Percentiles rank a stretch among this genome's conserved stretches.
Evolutionary conservation across 2,329 filamentous ascomycete species (phyloP).

Genomic region (Cladophialophora carrionii): DNA sequence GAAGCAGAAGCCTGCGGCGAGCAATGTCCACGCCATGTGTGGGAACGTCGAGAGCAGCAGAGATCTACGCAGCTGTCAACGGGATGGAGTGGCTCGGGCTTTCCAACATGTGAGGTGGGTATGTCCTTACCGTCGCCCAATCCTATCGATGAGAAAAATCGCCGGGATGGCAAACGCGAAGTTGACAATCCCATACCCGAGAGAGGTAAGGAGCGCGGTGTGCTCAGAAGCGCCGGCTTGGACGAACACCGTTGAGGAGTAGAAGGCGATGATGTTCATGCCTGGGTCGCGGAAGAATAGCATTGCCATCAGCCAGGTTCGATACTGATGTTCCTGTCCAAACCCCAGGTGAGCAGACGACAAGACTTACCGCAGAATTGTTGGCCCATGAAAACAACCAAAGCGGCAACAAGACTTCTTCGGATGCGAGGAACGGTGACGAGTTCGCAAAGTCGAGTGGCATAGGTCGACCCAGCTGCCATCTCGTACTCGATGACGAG

Average conservation of each 20-base stretch:
- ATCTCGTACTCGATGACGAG: constrained; percentile 66
- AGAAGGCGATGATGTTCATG: constrained; percentile 51
- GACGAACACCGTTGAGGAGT: constrained; percentile 54
- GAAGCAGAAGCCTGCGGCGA: constrained; percentile 58
- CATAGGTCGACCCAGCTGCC: constrained; percentile 53
- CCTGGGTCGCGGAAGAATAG: constrained; percentile 21
- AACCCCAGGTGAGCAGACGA: background rate
- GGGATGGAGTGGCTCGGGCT: background rate
- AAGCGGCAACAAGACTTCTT: constrained; percentile 59
- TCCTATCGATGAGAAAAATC: constrained; percentile 63
- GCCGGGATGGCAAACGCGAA: constrained; percentile 66
- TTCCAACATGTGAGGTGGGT: background rate
- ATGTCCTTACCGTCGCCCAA: constrained; percentile 56
- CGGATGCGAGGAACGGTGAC: constrained; percentile 66
- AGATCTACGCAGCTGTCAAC: constrained; percentile 43
- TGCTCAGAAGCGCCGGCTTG: constrained; percentile 60
- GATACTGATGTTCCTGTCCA: background rate
- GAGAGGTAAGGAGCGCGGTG: constrained; percentile 63
- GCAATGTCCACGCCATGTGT: constrained; percentile 59
- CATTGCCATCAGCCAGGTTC: background rate
- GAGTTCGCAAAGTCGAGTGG: constrained; percentile 60
- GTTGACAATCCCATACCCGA: constrained; percentile 67
- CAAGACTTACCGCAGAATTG: constrained; percentile 41
- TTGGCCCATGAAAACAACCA: constrained; percentile 66
- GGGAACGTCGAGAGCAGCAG: constrained; percentile 67